These are phyloP conservation scores for Trypanosoma avium DNA, from an alignment of 208 protist species.

Conservation along the genomic window DNA sequence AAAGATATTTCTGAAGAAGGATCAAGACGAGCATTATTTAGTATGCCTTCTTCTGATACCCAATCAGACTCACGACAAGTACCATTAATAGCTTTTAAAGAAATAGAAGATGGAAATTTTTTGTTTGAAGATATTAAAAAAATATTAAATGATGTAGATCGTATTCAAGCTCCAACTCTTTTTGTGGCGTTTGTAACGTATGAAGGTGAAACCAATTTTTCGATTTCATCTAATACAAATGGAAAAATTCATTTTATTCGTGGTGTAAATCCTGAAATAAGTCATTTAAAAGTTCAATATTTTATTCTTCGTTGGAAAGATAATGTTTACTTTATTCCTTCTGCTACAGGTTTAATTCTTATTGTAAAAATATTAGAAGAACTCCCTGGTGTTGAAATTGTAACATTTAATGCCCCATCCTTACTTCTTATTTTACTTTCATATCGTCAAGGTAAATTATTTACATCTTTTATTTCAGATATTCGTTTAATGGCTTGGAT, in stretches of 20 bases:
- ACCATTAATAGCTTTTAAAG: constrained; percentile 36
- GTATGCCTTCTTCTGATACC: constrained; percentile 24
- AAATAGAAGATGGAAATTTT: constrained; percentile 27
- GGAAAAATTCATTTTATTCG: constrained; percentile 38
- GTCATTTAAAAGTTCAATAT: constrained; percentile 42
- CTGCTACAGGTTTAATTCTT: constrained; percentile 42
- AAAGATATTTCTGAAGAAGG: background rate
- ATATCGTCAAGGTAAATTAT: constrained; percentile 40
- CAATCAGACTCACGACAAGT: background rate
- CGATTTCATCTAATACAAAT: constrained; percentile 32
- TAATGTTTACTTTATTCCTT: constrained; percentile 51
- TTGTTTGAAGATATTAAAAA: constrained; percentile 54
- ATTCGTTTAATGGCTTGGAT: constrained; percentile 88
- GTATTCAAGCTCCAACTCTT: constrained; percentile 80
- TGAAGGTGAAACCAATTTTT: constrained; percentile 37
- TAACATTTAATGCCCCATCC: constrained; percentile 84
- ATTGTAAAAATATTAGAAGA: constrained; percentile 61
- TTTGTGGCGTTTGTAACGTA: constrained; percentile 62
- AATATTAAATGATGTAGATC: constrained; percentile 69
- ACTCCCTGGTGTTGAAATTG: constrained; percentile 81
- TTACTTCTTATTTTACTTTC: constrained; percentile 63
- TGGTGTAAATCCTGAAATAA: constrained; percentile 25
- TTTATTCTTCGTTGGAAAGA: constrained; percentile 80
- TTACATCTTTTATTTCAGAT: constrained; percentile 77
- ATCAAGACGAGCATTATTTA: constrained; percentile 44